Conservation (phyloP, 345 rosid genomes). For the Populus tremula region DNA sequence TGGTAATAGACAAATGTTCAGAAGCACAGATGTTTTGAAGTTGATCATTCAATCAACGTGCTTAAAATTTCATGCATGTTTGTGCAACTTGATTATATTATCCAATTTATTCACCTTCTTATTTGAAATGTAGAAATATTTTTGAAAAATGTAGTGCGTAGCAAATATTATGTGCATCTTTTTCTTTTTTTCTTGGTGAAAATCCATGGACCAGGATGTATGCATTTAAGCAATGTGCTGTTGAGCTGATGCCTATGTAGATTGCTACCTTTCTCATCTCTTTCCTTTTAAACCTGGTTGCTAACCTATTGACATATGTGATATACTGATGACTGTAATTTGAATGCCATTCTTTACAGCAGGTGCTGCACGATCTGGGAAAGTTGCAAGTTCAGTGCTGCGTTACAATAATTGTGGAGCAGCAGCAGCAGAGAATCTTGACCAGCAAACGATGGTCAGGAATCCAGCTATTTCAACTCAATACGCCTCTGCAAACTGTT, state of each 20-base stretch:
- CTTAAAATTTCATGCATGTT: not conserved
- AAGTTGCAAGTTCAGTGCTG: conserved; percentile 76
- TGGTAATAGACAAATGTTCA: not conserved
- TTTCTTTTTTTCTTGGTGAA: not conserved
- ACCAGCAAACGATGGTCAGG: conserved; percentile 67
- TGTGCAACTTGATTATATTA: conserved; percentile 13
- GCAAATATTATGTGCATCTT: not conserved
- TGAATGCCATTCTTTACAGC: conserved; percentile 32
- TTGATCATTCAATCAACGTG: not conserved
- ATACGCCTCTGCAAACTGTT: conserved; percentile 39
- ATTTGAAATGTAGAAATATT: not conserved
- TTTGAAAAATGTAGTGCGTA: not conserved
- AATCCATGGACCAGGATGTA: not conserved
- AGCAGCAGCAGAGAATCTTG: conserved; percentile 63
- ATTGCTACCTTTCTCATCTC: not conserved
- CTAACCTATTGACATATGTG: not conserved
- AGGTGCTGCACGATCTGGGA: conserved; percentile 78
- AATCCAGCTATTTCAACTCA: conserved; percentile 59
- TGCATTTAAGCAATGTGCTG: not conserved
- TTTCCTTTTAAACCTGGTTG: not conserved
- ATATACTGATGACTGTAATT: not conserved
- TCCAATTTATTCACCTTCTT: not conserved
- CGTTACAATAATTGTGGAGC: conserved; percentile 82
- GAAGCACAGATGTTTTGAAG: not conserved
- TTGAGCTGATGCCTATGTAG: not conserved